These are phyloP conservation scores for Angomonas ambiguus DNA, from an alignment of 208 protist species.

Conservation along the genomic window DNA sequence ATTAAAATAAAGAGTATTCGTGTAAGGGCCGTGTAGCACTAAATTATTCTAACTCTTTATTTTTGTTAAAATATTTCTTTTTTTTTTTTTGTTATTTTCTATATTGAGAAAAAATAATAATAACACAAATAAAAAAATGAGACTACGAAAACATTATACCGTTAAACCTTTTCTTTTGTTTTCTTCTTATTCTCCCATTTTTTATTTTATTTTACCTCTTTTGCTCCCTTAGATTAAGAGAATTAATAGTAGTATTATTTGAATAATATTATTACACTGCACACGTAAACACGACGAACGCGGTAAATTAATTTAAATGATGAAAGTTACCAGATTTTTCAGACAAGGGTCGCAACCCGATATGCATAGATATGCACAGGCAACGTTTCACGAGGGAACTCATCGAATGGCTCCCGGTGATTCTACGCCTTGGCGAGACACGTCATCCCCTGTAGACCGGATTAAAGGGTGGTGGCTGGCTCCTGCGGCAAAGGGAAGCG, in stretches of 20 bases:
- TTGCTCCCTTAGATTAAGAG: slow-evolving; percentile 8
- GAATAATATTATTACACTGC: not conserved
- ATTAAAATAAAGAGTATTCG: too few relatives aligned
- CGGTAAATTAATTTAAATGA: too few relatives aligned
- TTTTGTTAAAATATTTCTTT: not conserved
- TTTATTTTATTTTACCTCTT: slow-evolving; percentile 12
- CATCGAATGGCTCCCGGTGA: slow-evolving; percentile 82
- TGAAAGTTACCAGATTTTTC: slow-evolving; percentile 16
- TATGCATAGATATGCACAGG: slow-evolving; percentile 72
- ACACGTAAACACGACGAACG: too few relatives aligned
- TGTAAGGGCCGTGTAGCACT: too few relatives aligned
- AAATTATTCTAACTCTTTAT: slow-evolving; percentile 19
- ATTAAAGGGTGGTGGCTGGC: slow-evolving; percentile 74
- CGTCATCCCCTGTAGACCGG: slow-evolving; percentile 71
- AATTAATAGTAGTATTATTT: not conserved
- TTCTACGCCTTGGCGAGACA: slow-evolving; percentile 81
- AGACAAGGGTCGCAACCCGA: slow-evolving; percentile 57
- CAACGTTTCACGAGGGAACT: slow-evolving; percentile 84
- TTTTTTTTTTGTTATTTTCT: slow-evolving; percentile 14
- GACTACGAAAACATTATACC: not conserved
- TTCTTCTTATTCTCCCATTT: slow-evolving; percentile 12
- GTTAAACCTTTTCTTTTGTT: slow-evolving; percentile 7
- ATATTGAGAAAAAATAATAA: slow-evolving; percentile 15
- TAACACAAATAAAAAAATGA: slow-evolving; percentile 5
- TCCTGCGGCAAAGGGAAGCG: slow-evolving; percentile 73